A percentile compares a stretch with the other conserved stretches of the same genome.
phyloP scores from a whole-genome alignment of 768 basidiomycete species.

The Phylloporus sp. region DNA sequence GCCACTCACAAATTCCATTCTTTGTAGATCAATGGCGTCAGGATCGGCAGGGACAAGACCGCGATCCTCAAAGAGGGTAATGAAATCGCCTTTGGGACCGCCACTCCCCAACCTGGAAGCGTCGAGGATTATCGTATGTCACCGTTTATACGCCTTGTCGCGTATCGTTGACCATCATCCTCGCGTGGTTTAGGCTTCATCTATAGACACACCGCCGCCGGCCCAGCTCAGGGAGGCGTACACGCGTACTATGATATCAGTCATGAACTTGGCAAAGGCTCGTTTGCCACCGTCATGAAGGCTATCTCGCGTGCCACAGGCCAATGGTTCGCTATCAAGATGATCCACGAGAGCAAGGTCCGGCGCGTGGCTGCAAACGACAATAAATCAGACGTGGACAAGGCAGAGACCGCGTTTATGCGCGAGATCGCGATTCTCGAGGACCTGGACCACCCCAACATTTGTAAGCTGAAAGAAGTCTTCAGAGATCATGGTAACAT shows the following conservation, averaged over 20 bases:
- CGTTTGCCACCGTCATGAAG: slow-evolving; percentile 87
- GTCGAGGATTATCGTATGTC: slow-evolving; percentile 73
- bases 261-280: slow-evolving; percentile 78
- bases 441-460: slow-evolving; percentile 71
- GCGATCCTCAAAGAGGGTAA: slow-evolving; percentile 57
- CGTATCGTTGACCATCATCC: not conserved
- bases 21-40: slow-evolving; percentile 36
- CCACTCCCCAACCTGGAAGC: slow-evolving; percentile 39
- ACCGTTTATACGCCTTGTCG: not conserved
- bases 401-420: slow-evolving; percentile 41
- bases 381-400: slow-evolving; percentile 25
- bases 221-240: slow-evolving; percentile 47
- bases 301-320: slow-evolving; percentile 71
- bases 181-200: slow-evolving; percentile 50
- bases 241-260: slow-evolving; percentile 63
- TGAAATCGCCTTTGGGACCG: slow-evolving; percentile 80
- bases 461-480: slow-evolving; percentile 74
- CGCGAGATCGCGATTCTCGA: slow-evolving; percentile 80
- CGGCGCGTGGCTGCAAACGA: slow-evolving; percentile 34
- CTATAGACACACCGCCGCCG: slow-evolving; percentile 58
- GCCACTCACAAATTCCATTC: slow-evolving; percentile 6
- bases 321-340: slow-evolving; percentile 80
- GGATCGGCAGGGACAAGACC: slow-evolving; percentile 36
- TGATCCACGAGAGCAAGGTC: slow-evolving; percentile 57
- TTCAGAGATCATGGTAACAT: slow-evolving; percentile 63